phyloP scores from a whole-genome alignment of 73 alveolate genomes.

The Tetrahymena borealis region DNA sequence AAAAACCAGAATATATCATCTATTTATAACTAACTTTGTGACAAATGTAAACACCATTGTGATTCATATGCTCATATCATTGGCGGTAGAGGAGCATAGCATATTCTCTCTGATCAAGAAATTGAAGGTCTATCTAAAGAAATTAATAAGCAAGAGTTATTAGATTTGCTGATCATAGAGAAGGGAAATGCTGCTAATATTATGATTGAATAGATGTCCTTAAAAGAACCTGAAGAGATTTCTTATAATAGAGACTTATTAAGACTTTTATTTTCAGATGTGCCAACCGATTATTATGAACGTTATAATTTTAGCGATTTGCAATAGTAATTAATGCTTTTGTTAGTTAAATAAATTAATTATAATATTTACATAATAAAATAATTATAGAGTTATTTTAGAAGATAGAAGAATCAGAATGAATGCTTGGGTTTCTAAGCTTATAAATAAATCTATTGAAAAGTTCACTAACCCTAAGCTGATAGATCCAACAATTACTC shows the following conservation, averaged over 20 bases:
- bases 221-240: slow-evolving; percentile 82
- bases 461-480: slow-evolving; percentile 86
- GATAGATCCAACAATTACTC: slow-evolving; percentile 60
- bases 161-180: slow-evolving; percentile 73
- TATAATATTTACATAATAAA: not conserved
- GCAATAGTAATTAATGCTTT: slow-evolving; percentile 25
- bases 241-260: slow-evolving; percentile 77
- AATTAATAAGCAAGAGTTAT: slow-evolving; percentile 81
- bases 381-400: slow-evolving; percentile 48
- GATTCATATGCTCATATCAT: slow-evolving; percentile 78
- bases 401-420: slow-evolving; percentile 94
- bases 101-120: slow-evolving; percentile 84
- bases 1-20: slow-evolving; percentile 12
- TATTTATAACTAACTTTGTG: slow-evolving; percentile 56
- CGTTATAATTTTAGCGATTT: slow-evolving; percentile 83
- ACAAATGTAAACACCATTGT: slow-evolving; percentile 73
- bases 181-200: slow-evolving; percentile 93
- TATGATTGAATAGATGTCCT: slow-evolving; percentile 77
- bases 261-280: slow-evolving; percentile 56
- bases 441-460: slow-evolving; percentile 86
- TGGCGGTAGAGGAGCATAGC: slow-evolving; percentile 89
- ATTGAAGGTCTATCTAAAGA: slow-evolving; percentile 76
- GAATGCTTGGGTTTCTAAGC: slow-evolving; percentile 90
- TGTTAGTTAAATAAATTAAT: not conserved
- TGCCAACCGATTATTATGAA: slow-evolving; percentile 90